phyloP scores from a whole-genome alignment of 2,329 filamentous ascomycete species.

The Fusarium mangiferae region DNA sequence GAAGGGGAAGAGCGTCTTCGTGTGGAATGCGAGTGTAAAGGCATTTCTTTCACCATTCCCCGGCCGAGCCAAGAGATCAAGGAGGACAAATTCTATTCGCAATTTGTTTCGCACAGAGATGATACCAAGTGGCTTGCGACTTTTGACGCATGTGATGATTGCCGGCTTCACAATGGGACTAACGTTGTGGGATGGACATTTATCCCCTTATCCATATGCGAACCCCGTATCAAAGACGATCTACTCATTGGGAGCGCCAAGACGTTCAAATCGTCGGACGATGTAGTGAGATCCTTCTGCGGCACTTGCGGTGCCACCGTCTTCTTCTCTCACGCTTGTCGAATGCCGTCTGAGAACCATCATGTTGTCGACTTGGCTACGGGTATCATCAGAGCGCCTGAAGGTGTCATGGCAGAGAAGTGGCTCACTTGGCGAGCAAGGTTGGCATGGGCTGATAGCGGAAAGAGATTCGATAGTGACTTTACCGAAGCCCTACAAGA shows the following conservation, averaged over 20 bases:
- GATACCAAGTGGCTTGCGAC: constrained; percentile 55
- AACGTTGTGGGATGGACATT: constrained; percentile 57
- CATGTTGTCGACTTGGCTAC: constrained; percentile 55
- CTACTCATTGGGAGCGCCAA: constrained; percentile 57
- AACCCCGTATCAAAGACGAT: constrained; percentile 51
- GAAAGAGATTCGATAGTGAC: constrained; percentile 49
- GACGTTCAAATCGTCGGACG: constrained; percentile 53
- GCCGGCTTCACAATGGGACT: constrained; percentile 54
- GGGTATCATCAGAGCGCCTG: constrained; percentile 57
- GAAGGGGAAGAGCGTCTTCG: constrained; percentile 54
- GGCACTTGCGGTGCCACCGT: constrained; percentile 58
- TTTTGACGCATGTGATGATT: constrained; percentile 57
- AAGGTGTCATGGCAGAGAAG: constrained; percentile 55
- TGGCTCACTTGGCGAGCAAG: constrained; percentile 60
- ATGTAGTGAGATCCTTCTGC: constrained; percentile 57
- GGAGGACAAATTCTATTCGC: constrained; percentile 44
- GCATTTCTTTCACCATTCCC: constrained; percentile 58
- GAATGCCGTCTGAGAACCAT: constrained; percentile 45
- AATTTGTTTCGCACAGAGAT: constrained; percentile 52
- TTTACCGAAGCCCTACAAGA: constrained; percentile 51
- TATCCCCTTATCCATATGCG: constrained; percentile 50
- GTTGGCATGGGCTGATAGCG: constrained; percentile 48
- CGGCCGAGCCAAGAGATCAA: constrained; percentile 50
- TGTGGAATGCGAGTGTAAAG: constrained; percentile 58
- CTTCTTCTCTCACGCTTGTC: constrained; percentile 48